These are phyloP conservation scores for Talaromyces wortmannii DNA, from an alignment of 495 filamentous ascomycete species.

Conservation along the genomic window DNA sequence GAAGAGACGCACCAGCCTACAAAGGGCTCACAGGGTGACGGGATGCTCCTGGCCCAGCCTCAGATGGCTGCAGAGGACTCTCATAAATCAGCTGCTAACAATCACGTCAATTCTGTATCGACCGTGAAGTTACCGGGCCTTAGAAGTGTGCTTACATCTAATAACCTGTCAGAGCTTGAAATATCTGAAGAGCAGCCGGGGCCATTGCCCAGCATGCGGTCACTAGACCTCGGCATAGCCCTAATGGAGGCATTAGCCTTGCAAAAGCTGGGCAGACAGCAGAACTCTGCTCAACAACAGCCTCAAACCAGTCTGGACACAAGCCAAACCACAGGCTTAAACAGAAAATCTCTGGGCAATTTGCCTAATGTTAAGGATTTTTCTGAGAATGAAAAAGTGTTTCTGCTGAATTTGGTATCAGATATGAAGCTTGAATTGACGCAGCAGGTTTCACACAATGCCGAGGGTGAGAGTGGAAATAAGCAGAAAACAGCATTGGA, in stretches of 20 bases:
- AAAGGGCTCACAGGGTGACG: no score
- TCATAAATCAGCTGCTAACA: background rate
- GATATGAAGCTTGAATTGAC: background rate
- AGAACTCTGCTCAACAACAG: background rate
- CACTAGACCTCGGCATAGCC: background rate
- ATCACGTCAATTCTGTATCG: background rate
- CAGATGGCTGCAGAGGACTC: background rate
- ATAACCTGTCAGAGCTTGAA: no score
- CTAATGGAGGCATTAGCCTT: background rate
- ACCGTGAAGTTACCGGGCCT: background rate
- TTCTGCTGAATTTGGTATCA: background rate
- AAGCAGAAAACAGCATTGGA: no score
- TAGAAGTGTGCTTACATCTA: background rate
- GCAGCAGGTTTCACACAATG: background rate
- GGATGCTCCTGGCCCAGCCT: background rate
- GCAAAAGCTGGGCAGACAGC: background rate
- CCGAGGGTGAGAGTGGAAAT: background rate
- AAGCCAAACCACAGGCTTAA: no score
- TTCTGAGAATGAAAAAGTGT: background rate
- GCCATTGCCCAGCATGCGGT: background rate
- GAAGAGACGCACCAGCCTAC: no score
- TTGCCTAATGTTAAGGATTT: background rate
- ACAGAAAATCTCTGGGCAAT: background rate
- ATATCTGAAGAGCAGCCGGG: background rate
- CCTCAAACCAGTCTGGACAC: no score